Evolutionary conservation across 2,329 filamentous ascomycete species (phyloP).

Genomic region (Dryadomyces sulphureus): DNA sequence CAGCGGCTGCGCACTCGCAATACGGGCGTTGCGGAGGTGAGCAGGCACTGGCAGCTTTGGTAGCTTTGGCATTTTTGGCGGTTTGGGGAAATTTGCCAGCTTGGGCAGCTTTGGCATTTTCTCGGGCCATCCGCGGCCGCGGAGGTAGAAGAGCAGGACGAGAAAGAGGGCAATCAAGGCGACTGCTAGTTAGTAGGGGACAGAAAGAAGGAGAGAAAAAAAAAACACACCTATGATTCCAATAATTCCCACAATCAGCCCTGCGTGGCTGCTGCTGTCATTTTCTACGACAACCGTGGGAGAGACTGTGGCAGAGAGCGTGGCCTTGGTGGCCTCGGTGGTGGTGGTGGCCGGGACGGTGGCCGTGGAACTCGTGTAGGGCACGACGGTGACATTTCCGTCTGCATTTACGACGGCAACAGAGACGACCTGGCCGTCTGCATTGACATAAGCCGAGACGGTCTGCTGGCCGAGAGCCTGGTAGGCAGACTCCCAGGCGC

Average conservation of each 20-base stretch:
- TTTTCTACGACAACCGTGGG: background rate
- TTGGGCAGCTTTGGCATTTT: no score
- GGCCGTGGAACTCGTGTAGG: background rate
- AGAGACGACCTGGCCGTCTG: slow-evolving; percentile 3
- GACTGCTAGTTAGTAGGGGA: slow-evolving; percentile 1
- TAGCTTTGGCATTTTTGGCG: no score
- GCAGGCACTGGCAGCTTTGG: no score
- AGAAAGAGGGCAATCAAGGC: background rate
- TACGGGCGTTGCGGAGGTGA: no score
- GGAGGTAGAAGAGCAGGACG: slow-evolving; percentile 2
- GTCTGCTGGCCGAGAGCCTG: slow-evolving; percentile 2
- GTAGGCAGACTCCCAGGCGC: slow-evolving; percentile 3
- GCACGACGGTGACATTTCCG: background rate
- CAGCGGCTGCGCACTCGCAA: no score
- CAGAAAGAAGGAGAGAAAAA: background rate
- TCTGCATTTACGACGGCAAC: background rate
- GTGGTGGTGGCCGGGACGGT: background rate
- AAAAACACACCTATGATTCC: background rate
- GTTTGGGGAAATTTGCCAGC: no score
- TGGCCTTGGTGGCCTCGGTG: background rate
- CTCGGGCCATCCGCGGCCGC: no score
- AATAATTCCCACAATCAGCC: slow-evolving; percentile 4
- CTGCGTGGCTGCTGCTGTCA: slow-evolving; percentile 3
- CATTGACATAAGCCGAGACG: slow-evolving; percentile 4
- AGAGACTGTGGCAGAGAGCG: background rate